Evolutionary conservation across 2,329 filamentous ascomycete genomes (phyloP).

Genomic region (Tricladium varicosporioides): DNA sequence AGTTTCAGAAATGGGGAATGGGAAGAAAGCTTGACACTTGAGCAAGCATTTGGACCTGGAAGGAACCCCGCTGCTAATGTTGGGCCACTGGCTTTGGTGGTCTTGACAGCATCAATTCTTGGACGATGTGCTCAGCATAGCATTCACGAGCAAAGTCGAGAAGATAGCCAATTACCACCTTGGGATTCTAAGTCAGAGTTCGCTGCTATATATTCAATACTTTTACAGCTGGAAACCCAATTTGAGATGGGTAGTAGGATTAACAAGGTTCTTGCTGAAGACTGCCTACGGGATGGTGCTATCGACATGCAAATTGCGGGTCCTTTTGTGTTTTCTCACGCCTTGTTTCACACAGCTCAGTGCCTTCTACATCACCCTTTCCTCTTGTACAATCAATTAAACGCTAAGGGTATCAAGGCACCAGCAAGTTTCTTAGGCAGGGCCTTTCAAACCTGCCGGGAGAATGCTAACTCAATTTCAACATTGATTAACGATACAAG

Average conservation of each 20-base stretch:
- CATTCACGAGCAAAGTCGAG: too few relatives aligned
- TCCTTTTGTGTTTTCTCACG: slow-evolving; percentile 34
- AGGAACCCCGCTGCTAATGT: too few relatives aligned
- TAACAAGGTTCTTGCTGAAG: slow-evolving; percentile 15
- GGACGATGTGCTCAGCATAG: too few relatives aligned
- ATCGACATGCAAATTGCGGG: slow-evolving; percentile 27
- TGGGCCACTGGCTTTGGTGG: too few relatives aligned
- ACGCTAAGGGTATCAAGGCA: slow-evolving; percentile 19
- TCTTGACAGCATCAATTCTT: too few relatives aligned
- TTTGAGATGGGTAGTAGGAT: slow-evolving; percentile 27
- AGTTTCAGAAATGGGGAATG: too few relatives aligned
- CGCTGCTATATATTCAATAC: slow-evolving; percentile 29
- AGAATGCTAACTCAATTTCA: slow-evolving; percentile 33
- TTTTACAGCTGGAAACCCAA: slow-evolving; percentile 35
- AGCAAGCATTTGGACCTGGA: too few relatives aligned
- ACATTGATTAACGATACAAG: slow-evolving; percentile 27
- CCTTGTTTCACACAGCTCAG: slow-evolving; percentile 27
- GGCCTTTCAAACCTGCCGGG: slow-evolving; percentile 27
- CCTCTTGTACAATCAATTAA: too few relatives aligned
- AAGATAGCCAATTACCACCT: too few relatives aligned
- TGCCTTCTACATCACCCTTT: too few relatives aligned
- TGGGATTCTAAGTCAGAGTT: too few relatives aligned
- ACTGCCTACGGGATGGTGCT: slow-evolving; percentile 8
- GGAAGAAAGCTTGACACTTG: too few relatives aligned
- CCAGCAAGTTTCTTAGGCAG: slow-evolving; percentile 33